Evolutionary conservation across 495 filamentous ascomycete species (phyloP).

Genomic region (Penicillium chermesinum): DNA sequence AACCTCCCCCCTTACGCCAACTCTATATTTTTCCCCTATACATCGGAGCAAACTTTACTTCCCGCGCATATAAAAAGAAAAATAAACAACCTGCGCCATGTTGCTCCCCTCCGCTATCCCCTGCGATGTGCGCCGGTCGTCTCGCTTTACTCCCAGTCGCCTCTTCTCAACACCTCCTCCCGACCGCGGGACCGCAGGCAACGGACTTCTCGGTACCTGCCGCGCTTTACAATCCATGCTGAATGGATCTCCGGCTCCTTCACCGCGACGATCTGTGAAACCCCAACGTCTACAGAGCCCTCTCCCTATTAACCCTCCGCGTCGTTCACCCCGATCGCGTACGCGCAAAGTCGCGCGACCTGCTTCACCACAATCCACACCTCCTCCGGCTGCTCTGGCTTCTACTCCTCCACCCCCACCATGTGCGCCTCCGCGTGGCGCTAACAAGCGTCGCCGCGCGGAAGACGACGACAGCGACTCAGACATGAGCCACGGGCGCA

Average conservation of each 20-base stretch:
- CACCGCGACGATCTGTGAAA: slow-evolving; percentile 31
- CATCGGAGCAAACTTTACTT: background rate
- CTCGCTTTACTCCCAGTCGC: slow-evolving; percentile 52
- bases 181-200: slow-evolving; percentile 47
- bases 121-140: slow-evolving; percentile 59
- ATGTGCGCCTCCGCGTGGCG: slow-evolving; percentile 40
- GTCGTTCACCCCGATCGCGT: slow-evolving; percentile 44
- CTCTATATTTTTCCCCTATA: background rate
- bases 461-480: slow-evolving; percentile 48
- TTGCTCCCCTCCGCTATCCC: slow-evolving; percentile 66
- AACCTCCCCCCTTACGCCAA: slow-evolving; percentile 4
- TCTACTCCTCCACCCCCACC: slow-evolving; percentile 33
- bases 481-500: slow-evolving; percentile 34
- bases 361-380: slow-evolving; percentile 35
- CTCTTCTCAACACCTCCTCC: slow-evolving; percentile 60
- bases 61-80: background rate
- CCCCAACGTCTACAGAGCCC: slow-evolving; percentile 48
- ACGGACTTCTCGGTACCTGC: slow-evolving; percentile 62
- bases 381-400: slow-evolving; percentile 17
- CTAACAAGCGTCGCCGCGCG: slow-evolving; percentile 60
- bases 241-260: slow-evolving; percentile 35
- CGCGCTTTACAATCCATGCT: slow-evolving; percentile 68
- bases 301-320: slow-evolving; percentile 44
- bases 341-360: slow-evolving; percentile 24
- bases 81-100: slow-evolving; percentile 42